Conservation (phyloP, 495 filamentous ascomycete genomes). For the Podospora anserina region DNA sequence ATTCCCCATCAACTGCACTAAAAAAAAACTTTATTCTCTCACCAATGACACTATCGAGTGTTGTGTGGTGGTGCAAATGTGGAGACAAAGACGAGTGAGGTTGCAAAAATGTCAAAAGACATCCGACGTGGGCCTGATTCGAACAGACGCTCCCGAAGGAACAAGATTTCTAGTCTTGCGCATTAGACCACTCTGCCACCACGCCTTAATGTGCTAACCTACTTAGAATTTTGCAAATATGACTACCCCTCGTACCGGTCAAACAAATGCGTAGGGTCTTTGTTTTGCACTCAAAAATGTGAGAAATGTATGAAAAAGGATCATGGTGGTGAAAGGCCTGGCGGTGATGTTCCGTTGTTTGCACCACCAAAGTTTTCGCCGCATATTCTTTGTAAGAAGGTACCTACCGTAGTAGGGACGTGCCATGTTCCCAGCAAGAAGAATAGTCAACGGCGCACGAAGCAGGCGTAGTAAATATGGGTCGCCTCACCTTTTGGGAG, state of each 20-base stretch:
- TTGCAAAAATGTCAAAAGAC: constrained; percentile 12
- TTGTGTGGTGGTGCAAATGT: background rate
- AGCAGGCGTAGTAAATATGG: background rate
- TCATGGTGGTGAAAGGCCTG: no score
- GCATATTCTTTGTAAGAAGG: no score
- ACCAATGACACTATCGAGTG: no score
- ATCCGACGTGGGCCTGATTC: constrained; percentile 28
- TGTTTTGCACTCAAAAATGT: no score
- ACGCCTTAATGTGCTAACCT: constrained; percentile 6
- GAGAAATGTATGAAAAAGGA: no score
- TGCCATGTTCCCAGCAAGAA: background rate
- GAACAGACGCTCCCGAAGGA: constrained; percentile 27
- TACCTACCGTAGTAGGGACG: no score
- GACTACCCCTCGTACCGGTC: background rate
- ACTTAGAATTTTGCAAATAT: background rate
- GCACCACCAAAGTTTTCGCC: no score
- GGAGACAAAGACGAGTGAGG: background rate
- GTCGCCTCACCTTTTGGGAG: background rate
- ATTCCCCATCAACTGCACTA: no score
- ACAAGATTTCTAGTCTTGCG: constrained; percentile 30
- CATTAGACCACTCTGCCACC: constrained; percentile 27
- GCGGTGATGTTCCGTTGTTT: no score
- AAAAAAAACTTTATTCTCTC: no score
- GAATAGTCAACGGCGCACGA: background rate
- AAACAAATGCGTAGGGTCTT: background rate